Base-by-base conservation (phyloP, 768 basidiomycete genomes). In the Lyophyllum shimeji region DNA sequence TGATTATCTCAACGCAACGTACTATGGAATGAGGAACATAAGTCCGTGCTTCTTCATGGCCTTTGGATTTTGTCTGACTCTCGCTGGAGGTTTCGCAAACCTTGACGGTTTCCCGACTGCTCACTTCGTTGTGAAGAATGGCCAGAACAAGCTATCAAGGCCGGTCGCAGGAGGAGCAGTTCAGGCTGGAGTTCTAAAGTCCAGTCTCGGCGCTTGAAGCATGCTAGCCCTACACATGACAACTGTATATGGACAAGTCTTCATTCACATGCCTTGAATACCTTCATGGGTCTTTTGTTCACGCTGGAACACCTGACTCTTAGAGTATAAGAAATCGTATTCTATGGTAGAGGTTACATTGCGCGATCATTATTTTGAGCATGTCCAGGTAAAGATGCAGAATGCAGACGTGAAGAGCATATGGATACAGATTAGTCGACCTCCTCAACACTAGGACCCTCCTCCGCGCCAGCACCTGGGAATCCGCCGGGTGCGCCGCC, bases 391-490 rank as follows among this genome's bases (percentile, higher is more conserved):
- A 46, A 54, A 42, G 31, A 60, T 56, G 53, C 58, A 49, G 9
- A 9, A 29, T 29, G 29, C 29, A 29, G 55, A 53, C 25, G 60
- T 63, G 46, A 57, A 59, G 27, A 40, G 50, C 53, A 40, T n/a
- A 47, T 43, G 55, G 29, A 55, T 39, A 52, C 40, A 53, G 56
- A 60, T 81, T 82, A 90, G 70, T 90, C 88, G 64, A 94, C 93
- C 76, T 95, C 93, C 80, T 95, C 93, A 51, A 95, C 93, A 56
- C 86, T 87, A 45, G 93, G 93, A 44, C 93, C 94, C 27, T 92
- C 92, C 71, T 90, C 90, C 55, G 80, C 75, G 45, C 78, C 77
- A 33, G 78, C 84, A 53, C 85, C 83, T 29, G 86, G 85, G 80
- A 84, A 84, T 47, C 84, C 85, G 50, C 86, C 87, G 21, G 85